phyloP scores from a whole-genome alignment of 805 yeast genomes.

The Metschnikowia kunwiensis region DNA sequence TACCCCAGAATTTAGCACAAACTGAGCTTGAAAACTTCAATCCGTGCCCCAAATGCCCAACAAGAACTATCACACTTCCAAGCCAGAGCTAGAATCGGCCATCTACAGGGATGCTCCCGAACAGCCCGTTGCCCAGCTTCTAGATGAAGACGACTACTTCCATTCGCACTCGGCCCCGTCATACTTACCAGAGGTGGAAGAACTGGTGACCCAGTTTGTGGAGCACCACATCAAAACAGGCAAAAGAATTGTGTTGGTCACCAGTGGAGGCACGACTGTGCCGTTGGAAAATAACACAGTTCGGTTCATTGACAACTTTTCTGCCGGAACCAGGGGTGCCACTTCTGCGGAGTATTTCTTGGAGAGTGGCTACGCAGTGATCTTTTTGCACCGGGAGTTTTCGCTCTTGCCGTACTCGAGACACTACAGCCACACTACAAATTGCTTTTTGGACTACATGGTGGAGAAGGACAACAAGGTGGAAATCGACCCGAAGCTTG shows the following conservation, averaged over 20 bases:
- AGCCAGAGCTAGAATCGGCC: constrained; percentile 68
- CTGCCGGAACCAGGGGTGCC: constrained; percentile 98
- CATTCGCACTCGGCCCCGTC: constrained; percentile 67
- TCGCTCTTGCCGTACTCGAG: constrained; percentile 91
- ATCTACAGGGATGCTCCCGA: constrained; percentile 75
- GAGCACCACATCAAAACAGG: constrained; percentile 45
- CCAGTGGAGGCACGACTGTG: constrained; percentile 97
- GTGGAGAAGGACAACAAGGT: constrained; percentile 53
- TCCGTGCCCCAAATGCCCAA: too few species aligned
- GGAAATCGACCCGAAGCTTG: constrained; percentile 58
- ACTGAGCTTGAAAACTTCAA: too few species aligned
- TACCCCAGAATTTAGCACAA: too few species aligned
- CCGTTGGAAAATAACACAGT: constrained; percentile 97
- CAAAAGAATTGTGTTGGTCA: constrained; percentile 71
- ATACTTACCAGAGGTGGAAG: constrained; percentile 61
- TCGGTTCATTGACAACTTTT: constrained; percentile 91
- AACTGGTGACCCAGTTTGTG: constrained; percentile 60
- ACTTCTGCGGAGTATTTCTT: constrained; percentile 90
- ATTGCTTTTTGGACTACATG: constrained; percentile 84
- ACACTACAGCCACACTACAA: constrained; percentile 78
- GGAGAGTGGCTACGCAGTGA: constrained; percentile 84
- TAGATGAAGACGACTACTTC: constrained; percentile 78
- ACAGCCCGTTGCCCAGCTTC: constrained; percentile 69
- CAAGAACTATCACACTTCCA: constrained; percentile 48
- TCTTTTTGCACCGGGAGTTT: constrained; percentile 89